Conservation (phyloP, 2,329 filamentous ascomycete species). For the Alternaria longipes region DNA sequence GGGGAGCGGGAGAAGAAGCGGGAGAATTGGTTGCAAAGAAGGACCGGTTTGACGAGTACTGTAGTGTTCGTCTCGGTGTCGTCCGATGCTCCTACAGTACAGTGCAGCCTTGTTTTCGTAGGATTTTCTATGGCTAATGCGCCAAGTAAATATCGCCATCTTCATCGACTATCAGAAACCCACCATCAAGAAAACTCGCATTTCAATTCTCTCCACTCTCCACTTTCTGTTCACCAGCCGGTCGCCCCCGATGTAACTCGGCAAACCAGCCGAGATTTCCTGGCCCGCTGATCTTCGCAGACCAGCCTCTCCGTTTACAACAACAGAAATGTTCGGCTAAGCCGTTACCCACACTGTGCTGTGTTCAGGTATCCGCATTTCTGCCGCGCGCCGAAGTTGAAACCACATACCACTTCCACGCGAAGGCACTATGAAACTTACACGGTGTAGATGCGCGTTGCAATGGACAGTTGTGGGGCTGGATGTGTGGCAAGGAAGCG, state of each 20-base stretch:
- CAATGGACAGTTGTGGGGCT: not conserved
- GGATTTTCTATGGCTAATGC: not conserved
- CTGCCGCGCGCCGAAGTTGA: conserved; percentile 6
- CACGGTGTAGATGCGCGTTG: not conserved
- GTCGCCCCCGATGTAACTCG: not conserved
- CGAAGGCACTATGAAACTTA: conserved; percentile 3
- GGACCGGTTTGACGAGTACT: conserved; percentile 1
- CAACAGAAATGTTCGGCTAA: conserved; percentile 1
- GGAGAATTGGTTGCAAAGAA: conserved; percentile 4
- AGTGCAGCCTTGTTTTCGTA: not conserved
- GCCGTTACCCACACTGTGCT: not conserved
- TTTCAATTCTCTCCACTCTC: not conserved
- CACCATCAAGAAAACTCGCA: not conserved
- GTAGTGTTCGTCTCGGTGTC: not conserved
- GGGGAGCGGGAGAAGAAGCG: conserved; percentile 2
- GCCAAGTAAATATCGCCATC: not conserved
- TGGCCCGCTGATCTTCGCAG: conserved; percentile 1
- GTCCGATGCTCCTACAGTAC: not conserved
- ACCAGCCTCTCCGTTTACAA: not conserved
- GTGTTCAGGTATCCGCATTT: conserved; percentile 1
- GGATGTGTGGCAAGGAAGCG: not conserved
- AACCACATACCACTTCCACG: conserved; percentile 8
- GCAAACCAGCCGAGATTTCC: conserved; percentile 1
- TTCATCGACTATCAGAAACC: not conserved
- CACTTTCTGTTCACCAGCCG: not conserved